Evolutionary conservation across 2,329 filamentous ascomycete genomes (phyloP).

Genomic region (Chalaropsis ovoidea): DNA sequence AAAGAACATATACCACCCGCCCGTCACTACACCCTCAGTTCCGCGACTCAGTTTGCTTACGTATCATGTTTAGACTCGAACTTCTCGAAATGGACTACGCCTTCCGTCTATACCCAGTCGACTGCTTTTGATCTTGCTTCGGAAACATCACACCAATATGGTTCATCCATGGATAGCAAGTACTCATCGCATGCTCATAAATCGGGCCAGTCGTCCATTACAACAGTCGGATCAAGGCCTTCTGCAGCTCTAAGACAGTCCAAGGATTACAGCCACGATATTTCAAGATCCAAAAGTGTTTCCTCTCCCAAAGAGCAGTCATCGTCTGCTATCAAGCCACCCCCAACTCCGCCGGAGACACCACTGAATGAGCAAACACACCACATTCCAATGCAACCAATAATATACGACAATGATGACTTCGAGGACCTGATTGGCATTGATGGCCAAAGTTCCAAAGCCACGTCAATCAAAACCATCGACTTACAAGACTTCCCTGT

Average conservation of each 20-base stretch:
- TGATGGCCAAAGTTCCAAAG: not conserved
- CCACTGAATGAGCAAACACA: conserved; percentile 14
- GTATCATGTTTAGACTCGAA: conserved; percentile 15
- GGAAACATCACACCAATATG: conserved; percentile 8
- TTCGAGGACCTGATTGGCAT: not conserved
- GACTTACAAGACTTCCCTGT: conserved; percentile 18
- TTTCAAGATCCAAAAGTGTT: conserved; percentile 14
- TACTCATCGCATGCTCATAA: conserved; percentile 34
- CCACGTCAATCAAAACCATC: not conserved
- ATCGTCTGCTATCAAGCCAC: conserved; percentile 12
- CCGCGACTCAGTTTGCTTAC: conserved; percentile 10
- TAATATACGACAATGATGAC: conserved; percentile 1
- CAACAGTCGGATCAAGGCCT: conserved; percentile 36
- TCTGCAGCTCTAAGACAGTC: conserved; percentile 31
- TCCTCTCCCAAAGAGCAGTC: not conserved
- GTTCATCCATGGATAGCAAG: conserved; percentile 28
- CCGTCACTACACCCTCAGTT: not conserved
- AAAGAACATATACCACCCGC: not conserved
- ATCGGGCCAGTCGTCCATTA: conserved; percentile 36
- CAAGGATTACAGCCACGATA: not conserved
- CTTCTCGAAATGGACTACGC: conserved; percentile 21
- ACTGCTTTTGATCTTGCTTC: conserved; percentile 17
- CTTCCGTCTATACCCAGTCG: conserved; percentile 21
- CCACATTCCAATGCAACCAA: not conserved
- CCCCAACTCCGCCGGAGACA: conserved; percentile 22